Evolutionary conservation across 306 rosid genomes (phyloP).

Genomic region (Vachellia collinsii): DNA sequence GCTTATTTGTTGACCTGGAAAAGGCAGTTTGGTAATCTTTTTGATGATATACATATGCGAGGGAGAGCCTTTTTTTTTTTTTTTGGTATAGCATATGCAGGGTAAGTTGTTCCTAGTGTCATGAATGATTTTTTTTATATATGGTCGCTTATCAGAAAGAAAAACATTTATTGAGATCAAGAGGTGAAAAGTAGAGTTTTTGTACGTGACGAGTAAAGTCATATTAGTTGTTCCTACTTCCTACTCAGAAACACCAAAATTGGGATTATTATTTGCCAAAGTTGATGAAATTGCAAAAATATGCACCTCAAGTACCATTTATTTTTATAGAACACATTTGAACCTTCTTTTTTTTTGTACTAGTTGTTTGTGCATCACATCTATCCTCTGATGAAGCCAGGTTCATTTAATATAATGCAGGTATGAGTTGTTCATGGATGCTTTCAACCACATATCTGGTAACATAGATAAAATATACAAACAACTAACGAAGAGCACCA

Average conservation of each 20-base stretch:
- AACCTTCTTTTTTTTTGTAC: constrained; percentile 16
- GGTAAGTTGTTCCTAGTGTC: not conserved
- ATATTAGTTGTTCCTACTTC: not conserved
- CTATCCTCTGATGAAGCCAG: constrained; percentile 31
- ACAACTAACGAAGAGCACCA: constrained; percentile 87
- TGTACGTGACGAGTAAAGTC: not conserved
- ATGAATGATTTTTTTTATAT: not conserved
- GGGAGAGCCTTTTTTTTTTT: not conserved
- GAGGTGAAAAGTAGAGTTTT: not conserved
- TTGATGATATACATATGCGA: not conserved
- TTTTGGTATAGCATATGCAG: not conserved
- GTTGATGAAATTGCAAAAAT: not conserved
- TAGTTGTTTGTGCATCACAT: constrained; percentile 11
- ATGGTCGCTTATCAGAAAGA: not conserved
- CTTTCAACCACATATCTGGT: constrained; percentile 83
- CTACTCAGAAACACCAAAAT: not conserved
- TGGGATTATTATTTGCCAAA: not conserved
- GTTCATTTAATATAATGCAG: constrained; percentile 55
- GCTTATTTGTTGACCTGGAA: not conserved
- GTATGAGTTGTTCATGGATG: constrained; percentile 84
- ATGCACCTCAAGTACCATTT: constrained; percentile 6
- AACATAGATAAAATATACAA: constrained; percentile 90
- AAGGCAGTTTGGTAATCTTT: not conserved
- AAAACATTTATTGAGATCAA: not conserved
- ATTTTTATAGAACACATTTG: not conserved